Percentiles rank a stretch among this genome's conserved stretches.
phyloP scores from a whole-genome alignment of 805 yeast genomes.

The Cyberlindnera galapagoensis region DNA sequence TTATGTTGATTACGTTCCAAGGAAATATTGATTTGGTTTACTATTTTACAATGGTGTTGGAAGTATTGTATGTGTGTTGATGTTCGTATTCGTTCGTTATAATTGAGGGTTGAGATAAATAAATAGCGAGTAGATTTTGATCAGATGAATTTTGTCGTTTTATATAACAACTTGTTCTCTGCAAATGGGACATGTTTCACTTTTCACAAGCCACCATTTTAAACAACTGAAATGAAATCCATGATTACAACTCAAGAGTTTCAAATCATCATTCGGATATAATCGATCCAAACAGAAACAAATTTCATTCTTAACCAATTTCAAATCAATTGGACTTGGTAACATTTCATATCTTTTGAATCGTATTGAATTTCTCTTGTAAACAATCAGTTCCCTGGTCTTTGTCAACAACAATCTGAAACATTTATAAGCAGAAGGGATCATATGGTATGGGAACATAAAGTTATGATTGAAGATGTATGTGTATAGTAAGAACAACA shows the following conservation, averaged over 20 bases:
- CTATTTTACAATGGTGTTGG: no score
- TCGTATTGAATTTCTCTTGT: conserved; percentile 7
- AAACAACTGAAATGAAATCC: conserved; percentile 20
- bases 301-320: conserved; percentile 2
- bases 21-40: no score
- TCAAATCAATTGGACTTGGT: neutral
- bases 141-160: no score
- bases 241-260: conserved; percentile 13
- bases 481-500: conserved; percentile 11
- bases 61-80: no score
- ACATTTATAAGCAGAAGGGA: conserved; percentile 17
- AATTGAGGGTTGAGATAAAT: no score
- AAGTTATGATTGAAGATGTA: conserved; percentile 11
- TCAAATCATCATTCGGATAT: conserved; percentile 4
- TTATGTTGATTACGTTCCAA: no score
- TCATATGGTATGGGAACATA: conserved; percentile 12
- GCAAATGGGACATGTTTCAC: conserved; percentile 20
- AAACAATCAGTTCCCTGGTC: conserved; percentile 12
- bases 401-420: conserved; percentile 16
- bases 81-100: no score
- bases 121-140: no score
- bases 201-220: conserved; percentile 20
- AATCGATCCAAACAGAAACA: conserved; percentile 18
- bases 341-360: conserved; percentile 6
- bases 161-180: conserved; percentile 10